These are phyloP conservation scores for Kodamaea arcana DNA, from an alignment of 1,139 yeast genomes.

Conservation along the genomic window DNA sequence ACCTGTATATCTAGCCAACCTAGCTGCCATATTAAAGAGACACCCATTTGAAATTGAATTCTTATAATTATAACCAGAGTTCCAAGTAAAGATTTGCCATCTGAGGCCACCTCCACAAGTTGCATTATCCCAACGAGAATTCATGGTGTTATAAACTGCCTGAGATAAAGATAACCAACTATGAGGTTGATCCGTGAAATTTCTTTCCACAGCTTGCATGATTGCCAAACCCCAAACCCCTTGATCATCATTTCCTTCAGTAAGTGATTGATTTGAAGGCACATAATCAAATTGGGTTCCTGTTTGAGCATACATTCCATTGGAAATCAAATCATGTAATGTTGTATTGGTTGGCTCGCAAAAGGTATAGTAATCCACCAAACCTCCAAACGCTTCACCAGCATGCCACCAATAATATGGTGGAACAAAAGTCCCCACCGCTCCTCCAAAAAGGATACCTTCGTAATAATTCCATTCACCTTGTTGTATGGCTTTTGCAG, in stretches of 20 bases:
- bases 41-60: constrained; percentile 74
- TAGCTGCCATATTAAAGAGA: constrained; percentile 67
- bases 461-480: constrained; percentile 15
- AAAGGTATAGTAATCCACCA: constrained; percentile 14
- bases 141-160: constrained; percentile 6
- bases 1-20: constrained; percentile 64
- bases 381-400: constrained; percentile 15
- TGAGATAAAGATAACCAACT: constrained; percentile 8
- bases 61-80: constrained; percentile 69
- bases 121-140: constrained; percentile 8
- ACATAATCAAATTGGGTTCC: constrained; percentile 13
- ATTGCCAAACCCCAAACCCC: constrained; percentile 9
- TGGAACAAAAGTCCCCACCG: constrained; percentile 13
- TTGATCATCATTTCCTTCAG: constrained; percentile 10
- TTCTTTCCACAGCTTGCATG: constrained; percentile 8
- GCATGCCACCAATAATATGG: constrained; percentile 20
- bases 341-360: constrained; percentile 13
- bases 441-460: constrained; percentile 13
- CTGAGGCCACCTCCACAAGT: constrained; percentile 35
- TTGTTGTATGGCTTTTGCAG: constrained; percentile 9
- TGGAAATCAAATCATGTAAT: constrained; percentile 9
- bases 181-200: constrained; percentile 6
- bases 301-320: constrained; percentile 14
- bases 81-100: constrained; percentile 77
- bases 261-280: constrained; percentile 8